These are phyloP conservation scores for Zasmidium citrigriseum DNA, from an alignment of 2,329 filamentous ascomycete genomes.

Conservation along the genomic window DNA sequence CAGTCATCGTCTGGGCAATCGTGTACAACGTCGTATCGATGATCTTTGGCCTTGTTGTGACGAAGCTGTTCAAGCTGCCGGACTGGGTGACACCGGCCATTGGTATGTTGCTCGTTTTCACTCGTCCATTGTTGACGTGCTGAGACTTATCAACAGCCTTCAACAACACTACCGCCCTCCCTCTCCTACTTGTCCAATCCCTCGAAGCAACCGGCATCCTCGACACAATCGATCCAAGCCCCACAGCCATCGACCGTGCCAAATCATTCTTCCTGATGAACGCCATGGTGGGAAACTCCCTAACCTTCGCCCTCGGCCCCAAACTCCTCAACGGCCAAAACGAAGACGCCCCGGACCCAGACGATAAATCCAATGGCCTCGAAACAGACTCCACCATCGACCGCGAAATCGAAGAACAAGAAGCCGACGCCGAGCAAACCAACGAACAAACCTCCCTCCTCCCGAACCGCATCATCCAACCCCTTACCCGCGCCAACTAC, in stretches of 20 bases:
- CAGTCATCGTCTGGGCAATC: constrained; percentile 1
- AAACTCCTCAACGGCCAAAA: constrained; percentile 1
- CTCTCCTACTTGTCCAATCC: background rate
- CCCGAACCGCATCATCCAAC: background rate
- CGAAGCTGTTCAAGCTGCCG: background rate
- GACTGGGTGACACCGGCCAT: background rate
- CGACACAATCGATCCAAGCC: background rate
- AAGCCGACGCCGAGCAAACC: background rate
- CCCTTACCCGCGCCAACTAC: background rate
- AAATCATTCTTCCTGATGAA: constrained; percentile 1
- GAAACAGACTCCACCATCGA: background rate
- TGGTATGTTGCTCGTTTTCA: background rate
- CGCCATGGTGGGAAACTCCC: background rate
- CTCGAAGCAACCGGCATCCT: background rate
- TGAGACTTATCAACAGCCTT: background rate
- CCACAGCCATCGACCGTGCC: background rate
- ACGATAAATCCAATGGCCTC: background rate
- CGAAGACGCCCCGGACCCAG: background rate
- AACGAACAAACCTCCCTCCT: background rate
- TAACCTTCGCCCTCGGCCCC: background rate
- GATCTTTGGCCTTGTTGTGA: background rate
- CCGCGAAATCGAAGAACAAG: background rate
- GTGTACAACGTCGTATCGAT: constrained; percentile 1
- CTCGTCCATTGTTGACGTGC: background rate
- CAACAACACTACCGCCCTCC: background rate